Evolutionary conservation across 805 yeast species (phyloP), one percentile per base, ranked within the genome.

Genomic region (Candida dajiaensis): DNA sequence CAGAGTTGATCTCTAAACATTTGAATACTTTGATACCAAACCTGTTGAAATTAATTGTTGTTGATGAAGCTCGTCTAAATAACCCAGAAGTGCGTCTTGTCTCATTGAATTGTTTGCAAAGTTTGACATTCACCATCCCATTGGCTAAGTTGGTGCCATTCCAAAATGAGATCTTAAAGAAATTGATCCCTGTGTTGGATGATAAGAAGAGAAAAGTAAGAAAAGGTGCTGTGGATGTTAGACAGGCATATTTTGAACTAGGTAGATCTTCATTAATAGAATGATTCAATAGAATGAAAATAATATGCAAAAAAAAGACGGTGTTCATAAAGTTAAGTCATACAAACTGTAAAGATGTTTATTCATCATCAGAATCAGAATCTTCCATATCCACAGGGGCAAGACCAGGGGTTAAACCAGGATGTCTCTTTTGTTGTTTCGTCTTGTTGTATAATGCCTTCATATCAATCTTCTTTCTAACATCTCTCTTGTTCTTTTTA

Each of bases 391-490:
- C 90, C 21, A 86, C 89, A 28, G 94, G 94, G 1, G 94, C 95
- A 64, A 86, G 73, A 51, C 95, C 95, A 1, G 94, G 95, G 0
- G 95, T 86, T 46, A 86, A 70, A 23, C 94, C 92, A 37, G 86
- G 67, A 49, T 65, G 71, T 40, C 44, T 46, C 13, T 20, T 33
- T 23, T 64, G 63, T 43, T 61, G 47, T 59, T 45, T 52, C n/a
- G n/a, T n/a, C 64, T 53, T 48, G 20, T 54, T 52, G 59, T 71
- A 68, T 10, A 64, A 58, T 41, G 59, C 61, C 48, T 59, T 60
- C 47, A 68, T 62, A 45, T 54, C 45, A 29, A 51, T 59, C 44
- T 54, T 59, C 47, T 56, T 65, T 41, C 46, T 43, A 20, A 48
- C 44, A 26, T 43, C 19, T 48, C 53, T 54, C 45, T 56, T 55